phyloP scores from a whole-genome alignment of 495 filamentous ascomycete species.

The Tetracladium setigerum region DNA sequence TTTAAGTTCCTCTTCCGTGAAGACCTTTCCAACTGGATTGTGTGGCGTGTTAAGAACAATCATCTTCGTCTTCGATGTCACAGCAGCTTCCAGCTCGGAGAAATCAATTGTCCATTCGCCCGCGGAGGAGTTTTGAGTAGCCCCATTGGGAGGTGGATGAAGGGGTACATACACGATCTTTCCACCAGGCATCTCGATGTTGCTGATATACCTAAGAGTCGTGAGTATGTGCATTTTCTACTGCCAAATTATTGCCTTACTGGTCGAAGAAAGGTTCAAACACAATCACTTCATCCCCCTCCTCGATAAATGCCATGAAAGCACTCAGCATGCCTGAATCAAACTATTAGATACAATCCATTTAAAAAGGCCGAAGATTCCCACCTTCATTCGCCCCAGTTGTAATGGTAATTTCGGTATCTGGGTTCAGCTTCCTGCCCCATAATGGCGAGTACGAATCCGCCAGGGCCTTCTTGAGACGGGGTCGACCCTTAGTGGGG shows the following conservation, averaged over 20 bases:
- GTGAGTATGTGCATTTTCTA: constrained; percentile 1
- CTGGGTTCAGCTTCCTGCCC: constrained; percentile 69
- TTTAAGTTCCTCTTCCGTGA: constrained; percentile 73
- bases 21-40: constrained; percentile 96
- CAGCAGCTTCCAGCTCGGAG: constrained; percentile 70
- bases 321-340: constrained; percentile 67
- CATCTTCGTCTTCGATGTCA: constrained; percentile 87
- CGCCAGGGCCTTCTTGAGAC: constrained; percentile 84
- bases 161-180: constrained; percentile 90
- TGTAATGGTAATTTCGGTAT: constrained; percentile 89
- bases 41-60: constrained; percentile 82
- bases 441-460: constrained; percentile 85
- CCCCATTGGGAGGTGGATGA: constrained; percentile 82
- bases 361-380: constrained; percentile 8
- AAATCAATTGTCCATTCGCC: constrained; percentile 86
- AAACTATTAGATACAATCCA: constrained; percentile 7
- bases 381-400: constrained; percentile 91
- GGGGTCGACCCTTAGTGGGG: constrained; percentile 84
- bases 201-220: constrained; percentile 68
- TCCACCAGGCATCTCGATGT: constrained; percentile 96
- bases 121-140: constrained; percentile 68
- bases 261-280: constrained; percentile 99
- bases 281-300: constrained; percentile 91
- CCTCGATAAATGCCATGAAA: constrained; percentile 96
- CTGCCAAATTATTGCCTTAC: constrained; percentile 36